Base-by-base conservation (phyloP, 2,329 filamentous ascomycete genomes). In the Colletotrichum truncatum region DNA sequence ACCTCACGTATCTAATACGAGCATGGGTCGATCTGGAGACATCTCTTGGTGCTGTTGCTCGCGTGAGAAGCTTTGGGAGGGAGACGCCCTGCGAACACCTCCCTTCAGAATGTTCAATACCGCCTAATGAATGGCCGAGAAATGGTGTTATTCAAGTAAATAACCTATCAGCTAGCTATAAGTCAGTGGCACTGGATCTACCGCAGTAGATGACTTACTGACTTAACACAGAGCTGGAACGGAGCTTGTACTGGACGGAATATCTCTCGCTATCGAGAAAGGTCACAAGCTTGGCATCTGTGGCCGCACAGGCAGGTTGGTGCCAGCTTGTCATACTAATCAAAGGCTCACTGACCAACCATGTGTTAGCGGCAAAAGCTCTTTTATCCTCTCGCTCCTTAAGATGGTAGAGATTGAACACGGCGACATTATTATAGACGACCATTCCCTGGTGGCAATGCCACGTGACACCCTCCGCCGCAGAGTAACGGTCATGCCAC, bases 211-310 rank as follows among this genome's bases (percentile, higher is more conserved):
- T 56, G 36, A 56, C 39, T 45, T 46, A 30, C 3, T 16, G 1
- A 26, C 38, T 45, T 56, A 38, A 8, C 28, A 51, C 32, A 51
- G 6, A 25, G 23, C 12, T 26, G 14, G 32, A 34, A 34, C 32
- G 32, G 32, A 34, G 32, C 61, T 69, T 25, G 70, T 71, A 1
- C 66, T 78, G 10, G 64, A 71, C 8, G 57, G 70, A n/a, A 46
- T 77, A 3, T 67, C 66, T 9, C 54, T 77, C 8, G 68, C 68
- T 6, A 70, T 77, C 52, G 26, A 62, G 12, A 61, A 73, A 0
- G 73, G 55, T 39, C 55, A 59, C 25, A 84, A 83, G 49, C 74
- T 87, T 6, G 83, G 78, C 6, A 75, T 87, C 14, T 84, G 82
- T 51, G 85, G 85, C 3, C 38, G 45, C 30, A 59, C 43, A 39